phyloP scores from a whole-genome alignment of 2,329 filamentous ascomycete genomes.

The Drechmeria coniospora region DNA sequence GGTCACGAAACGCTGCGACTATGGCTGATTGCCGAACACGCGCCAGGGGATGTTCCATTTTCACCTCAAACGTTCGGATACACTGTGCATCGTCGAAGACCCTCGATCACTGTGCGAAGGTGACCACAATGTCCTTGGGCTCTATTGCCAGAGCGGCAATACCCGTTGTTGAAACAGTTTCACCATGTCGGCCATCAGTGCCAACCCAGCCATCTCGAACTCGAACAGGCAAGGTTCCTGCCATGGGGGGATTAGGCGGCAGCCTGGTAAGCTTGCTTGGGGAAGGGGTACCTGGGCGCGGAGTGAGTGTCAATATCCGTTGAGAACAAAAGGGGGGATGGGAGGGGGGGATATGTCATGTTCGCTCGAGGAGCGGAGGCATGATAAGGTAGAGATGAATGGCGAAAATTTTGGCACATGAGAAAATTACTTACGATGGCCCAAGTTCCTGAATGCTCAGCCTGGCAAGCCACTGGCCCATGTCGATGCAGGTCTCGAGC shows the following conservation, averaged over 20 bases:
- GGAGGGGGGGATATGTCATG: background rate
- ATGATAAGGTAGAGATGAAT: background rate
- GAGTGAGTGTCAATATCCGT: conserved; percentile 3
- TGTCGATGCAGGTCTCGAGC: conserved; percentile 65
- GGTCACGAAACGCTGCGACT: too few species aligned
- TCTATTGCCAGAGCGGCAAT: conserved; percentile 18
- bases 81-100: conserved; percentile 28
- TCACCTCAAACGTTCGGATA: conserved; percentile 12
- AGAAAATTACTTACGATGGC: conserved; percentile 75
- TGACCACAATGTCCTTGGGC: conserved; percentile 11
- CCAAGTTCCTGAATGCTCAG: conserved; percentile 91
- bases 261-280: conserved; percentile 59
- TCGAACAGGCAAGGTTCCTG: conserved; percentile 5
- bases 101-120: conserved; percentile 19
- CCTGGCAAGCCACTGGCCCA: conserved; percentile 92
- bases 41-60: too few species aligned
- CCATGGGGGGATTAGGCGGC: conserved; percentile 18
- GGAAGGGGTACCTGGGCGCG: conserved; percentile 54
- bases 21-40: too few species aligned
- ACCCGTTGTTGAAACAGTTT: conserved; percentile 42
- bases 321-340: conserved; percentile 1
- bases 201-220: conserved; percentile 16
- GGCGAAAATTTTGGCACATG: too few species aligned
- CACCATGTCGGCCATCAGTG: conserved; percentile 25
- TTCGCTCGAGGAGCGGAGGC: background rate